Conservation (phyloP, 2,329 filamentous ascomycete species). For the Aspergillus sp. region DNA sequence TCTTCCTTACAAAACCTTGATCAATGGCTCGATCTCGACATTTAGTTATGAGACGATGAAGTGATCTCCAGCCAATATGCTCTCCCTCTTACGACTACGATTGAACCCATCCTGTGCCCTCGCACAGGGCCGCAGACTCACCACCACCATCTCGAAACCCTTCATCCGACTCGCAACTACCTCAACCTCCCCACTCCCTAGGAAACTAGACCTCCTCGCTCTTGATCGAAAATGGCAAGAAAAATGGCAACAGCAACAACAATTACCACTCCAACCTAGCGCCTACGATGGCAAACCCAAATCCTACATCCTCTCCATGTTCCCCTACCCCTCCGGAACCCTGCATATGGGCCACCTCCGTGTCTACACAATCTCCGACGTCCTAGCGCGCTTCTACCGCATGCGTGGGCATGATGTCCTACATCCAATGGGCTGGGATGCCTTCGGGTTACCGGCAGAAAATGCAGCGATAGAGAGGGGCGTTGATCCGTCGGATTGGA, state of each 20-base stretch:
- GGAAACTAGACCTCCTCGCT: conserved; percentile 37
- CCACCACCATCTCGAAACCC: background rate
- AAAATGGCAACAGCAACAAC: conserved; percentile 34
- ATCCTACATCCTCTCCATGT: conserved; percentile 79
- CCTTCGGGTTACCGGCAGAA: conserved; percentile 83
- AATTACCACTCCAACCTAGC: background rate
- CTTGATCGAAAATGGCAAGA: conserved; percentile 51
- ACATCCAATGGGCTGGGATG: conserved; percentile 92
- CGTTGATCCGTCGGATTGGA: conserved; percentile 72
- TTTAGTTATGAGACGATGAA: conserved; percentile 1
- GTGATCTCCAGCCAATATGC: conserved; percentile 23
- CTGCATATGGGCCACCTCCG: conserved; percentile 82
- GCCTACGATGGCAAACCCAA: conserved; percentile 29
- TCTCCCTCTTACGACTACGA: conserved; percentile 21
- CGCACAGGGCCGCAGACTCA: conserved; percentile 11
- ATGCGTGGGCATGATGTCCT: conserved; percentile 70
- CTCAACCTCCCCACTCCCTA: conserved; percentile 7
- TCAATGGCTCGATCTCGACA: background rate
- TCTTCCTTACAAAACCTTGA: background rate
- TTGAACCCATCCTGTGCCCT: conserved; percentile 13
- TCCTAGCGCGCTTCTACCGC: conserved; percentile 66
- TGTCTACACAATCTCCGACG: conserved; percentile 86
- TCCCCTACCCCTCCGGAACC: conserved; percentile 82
- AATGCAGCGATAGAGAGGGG: conserved; percentile 83
- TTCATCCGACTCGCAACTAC: conserved; percentile 22